Conservation (phyloP, 2,329 filamentous ascomycete genomes). For the Claviceps digitariae region DNA sequence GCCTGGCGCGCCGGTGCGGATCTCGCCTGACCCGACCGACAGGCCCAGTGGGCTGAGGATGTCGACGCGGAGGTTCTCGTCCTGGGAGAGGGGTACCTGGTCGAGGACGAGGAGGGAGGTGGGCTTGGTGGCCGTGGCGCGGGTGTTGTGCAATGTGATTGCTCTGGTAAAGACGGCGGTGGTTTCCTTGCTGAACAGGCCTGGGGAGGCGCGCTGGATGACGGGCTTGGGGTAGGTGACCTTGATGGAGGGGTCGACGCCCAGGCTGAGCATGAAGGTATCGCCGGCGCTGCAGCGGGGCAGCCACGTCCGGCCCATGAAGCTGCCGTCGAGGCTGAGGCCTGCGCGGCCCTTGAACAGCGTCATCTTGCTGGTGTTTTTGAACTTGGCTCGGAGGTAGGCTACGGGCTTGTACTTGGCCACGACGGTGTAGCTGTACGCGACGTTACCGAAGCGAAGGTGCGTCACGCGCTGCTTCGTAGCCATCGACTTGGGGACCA, state of each 20-base stretch:
- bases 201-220: conserved; percentile 32
- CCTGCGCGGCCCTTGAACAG: conserved; percentile 37
- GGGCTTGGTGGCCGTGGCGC: conserved; percentile 20
- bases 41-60: conserved; percentile 34
- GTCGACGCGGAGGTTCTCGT: conserved; percentile 38
- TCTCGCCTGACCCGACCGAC: conserved; percentile 19
- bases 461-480: conserved; percentile 42
- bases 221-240: conserved; percentile 40
- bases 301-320: conserved; percentile 39
- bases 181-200: conserved; percentile 37
- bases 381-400: conserved; percentile 39
- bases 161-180: conserved; percentile 31
- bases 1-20: conserved; percentile 19
- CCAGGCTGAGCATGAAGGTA: conserved; percentile 35
- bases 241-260: conserved; percentile 39
- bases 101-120: conserved; percentile 38
- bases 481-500: conserved; percentile 31
- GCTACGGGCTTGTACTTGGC: conserved; percentile 43
- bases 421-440: conserved; percentile 39
- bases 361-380: conserved; percentile 37
- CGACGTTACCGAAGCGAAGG: conserved; percentile 30
- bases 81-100: conserved; percentile 43
- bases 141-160: conserved; percentile 34
- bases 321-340: conserved; percentile 43
- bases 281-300: conserved; percentile 40